Base-by-base conservation (phyloP, 2,329 filamentous ascomycete genomes). In the Fusarium poae region DNA sequence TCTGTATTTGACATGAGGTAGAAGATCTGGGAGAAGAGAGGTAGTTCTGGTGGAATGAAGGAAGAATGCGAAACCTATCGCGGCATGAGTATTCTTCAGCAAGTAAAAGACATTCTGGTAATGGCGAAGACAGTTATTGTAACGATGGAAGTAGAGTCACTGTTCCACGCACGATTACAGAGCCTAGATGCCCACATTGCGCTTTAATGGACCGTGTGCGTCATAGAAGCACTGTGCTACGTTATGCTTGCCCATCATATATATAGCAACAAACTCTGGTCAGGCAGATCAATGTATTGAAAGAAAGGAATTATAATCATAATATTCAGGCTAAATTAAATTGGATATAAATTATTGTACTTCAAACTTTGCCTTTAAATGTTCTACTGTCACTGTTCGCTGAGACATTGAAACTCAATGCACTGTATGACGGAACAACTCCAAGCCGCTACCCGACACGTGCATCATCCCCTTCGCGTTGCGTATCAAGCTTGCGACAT, bases 341-440 rank as follows among this genome's bases (percentile, higher is more conserved):
- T 8, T 45, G 7, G 7, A 20, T 21, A 6, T 7, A 5, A 25
- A 16, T 11, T 25, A 18, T 11, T 25, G 3, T 25, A 23, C 18
- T 18, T 10, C 5, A 43, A 12, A 18, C 4, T 11, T 25, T 42
- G 8, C 4, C 15, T 43, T 18, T 6, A 5, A 20, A 25, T 20
- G 18, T 13, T 29, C 27, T 21, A 12, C 27, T 30, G n/a, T 30
- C 18, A 12, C n/a, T 20, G 20, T 20, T 18, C 25, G 32, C 23
- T 27, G 18, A 21, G 3, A 29, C 23, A 40, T 6, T 5, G 9
- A 4, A 7, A 9, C 23, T 39, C 18, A 29, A 5, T 40, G 43
- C 65, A 72, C 72, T 74, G 75, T 74, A 72, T 68, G 54, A 66
- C 76, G 76, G 76, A 77, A 74, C 70, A 77, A 76, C 65, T 60